These are phyloP conservation scores for Beauveria sp. DNA, from an alignment of 2,329 filamentous ascomycete species.

Conservation along the genomic window DNA sequence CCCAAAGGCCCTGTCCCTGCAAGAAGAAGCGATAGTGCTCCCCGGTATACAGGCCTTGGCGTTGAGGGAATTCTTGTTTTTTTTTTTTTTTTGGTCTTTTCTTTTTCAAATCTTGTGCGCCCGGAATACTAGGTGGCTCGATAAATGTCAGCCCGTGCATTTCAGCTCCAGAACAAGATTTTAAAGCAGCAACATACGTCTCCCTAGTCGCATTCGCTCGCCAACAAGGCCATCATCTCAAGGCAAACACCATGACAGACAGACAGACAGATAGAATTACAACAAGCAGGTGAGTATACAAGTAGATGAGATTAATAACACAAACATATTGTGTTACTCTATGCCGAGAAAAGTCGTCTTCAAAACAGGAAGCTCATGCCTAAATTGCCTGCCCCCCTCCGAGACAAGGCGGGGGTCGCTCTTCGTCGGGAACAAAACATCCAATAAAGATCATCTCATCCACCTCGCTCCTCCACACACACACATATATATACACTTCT, in stretches of 20 bases:
- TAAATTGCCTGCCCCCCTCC: not conserved
- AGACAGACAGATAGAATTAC: too few relatives aligned
- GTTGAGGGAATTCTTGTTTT: not conserved
- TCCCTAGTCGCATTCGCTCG: not conserved
- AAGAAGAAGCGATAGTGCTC: not conserved
- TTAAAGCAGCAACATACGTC: not conserved
- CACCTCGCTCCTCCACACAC: not conserved
- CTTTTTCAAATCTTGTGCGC: not conserved
- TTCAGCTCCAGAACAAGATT: not conserved
- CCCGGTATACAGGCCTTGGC: not conserved
- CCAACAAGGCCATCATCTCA: too few relatives aligned
- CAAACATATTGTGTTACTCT: too few relatives aligned
- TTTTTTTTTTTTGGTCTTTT: not conserved
- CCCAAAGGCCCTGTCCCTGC: not conserved
- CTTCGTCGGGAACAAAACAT: not conserved
- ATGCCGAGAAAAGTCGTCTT: not conserved
- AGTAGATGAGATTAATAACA: too few relatives aligned
- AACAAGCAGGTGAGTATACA: too few relatives aligned
- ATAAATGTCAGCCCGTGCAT: not conserved
- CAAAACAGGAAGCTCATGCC: not conserved
- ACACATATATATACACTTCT: not conserved
- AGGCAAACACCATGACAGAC: too few relatives aligned
- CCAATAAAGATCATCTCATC: not conserved
- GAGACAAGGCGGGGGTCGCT: not conserved
- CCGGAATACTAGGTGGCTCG: not conserved